phyloP scores from a whole-genome alignment of 1,284 basidiomycete species.

The Puccinia horiana region DNA sequence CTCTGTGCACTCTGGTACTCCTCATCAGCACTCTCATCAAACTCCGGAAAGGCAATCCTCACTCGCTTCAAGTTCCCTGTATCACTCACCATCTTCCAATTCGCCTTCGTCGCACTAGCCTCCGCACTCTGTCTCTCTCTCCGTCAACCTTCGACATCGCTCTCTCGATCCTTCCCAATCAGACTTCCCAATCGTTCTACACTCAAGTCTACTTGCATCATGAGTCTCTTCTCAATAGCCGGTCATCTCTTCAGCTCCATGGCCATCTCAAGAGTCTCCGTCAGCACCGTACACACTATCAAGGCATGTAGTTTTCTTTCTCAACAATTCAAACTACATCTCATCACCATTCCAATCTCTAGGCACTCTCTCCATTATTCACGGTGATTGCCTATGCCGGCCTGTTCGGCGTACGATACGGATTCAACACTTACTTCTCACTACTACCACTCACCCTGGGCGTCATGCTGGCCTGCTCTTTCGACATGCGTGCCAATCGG shows the following conservation, averaged over 20 bases:
- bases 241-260: conserved; percentile 96
- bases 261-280: conserved; percentile 91
- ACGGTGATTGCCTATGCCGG: conserved; percentile 92
- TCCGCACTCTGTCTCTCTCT: conserved; percentile 68
- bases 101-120: conserved; percentile 85
- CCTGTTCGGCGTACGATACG: conserved; percentile 89
- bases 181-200: conserved; percentile 70
- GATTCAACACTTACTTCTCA: conserved; percentile 84
- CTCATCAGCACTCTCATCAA: conserved; percentile 80
- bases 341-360: too few relatives aligned
- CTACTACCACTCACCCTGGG: conserved; percentile 91
- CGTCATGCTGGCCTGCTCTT: conserved; percentile 96
- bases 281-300: conserved; percentile 97
- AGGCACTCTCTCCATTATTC: conserved; percentile 95
- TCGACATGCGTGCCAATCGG: conserved; percentile 80
- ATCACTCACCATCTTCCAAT: conserved; percentile 95
- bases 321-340: conserved; percentile 36
- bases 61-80: conserved; percentile 79
- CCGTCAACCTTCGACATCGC: conserved; percentile 44
- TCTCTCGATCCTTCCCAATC: conserved; percentile 52
- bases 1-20: conserved; percentile 58
- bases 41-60: conserved; percentile 84
- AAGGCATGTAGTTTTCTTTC: too few relatives aligned
- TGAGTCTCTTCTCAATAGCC: conserved; percentile 88
- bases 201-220: conserved; percentile 76